Conservation (phyloP, 1,284 basidiomycete genomes). For the Boletus mariae region DNA sequence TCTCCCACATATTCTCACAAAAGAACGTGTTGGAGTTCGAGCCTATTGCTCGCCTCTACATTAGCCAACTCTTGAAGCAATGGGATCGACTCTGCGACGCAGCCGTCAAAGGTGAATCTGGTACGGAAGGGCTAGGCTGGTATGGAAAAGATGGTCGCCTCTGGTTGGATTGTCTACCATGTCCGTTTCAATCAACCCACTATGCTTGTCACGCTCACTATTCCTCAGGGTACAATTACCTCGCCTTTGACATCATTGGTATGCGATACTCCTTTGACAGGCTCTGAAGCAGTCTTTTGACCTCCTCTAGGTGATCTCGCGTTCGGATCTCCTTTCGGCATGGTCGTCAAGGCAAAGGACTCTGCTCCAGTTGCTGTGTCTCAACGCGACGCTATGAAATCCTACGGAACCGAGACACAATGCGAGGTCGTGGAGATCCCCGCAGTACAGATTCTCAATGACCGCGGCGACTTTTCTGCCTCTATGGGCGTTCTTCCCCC, state of each 20-base stretch:
- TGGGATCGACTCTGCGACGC: slow-evolving; percentile 74
- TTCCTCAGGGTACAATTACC: slow-evolving; percentile 63
- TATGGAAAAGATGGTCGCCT: slow-evolving; percentile 55
- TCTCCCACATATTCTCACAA: slow-evolving; percentile 84
- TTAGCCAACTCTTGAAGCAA: slow-evolving; percentile 61
- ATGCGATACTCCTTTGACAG: neutral
- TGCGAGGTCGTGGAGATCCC: slow-evolving; percentile 61
- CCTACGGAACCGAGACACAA: slow-evolving; percentile 47
- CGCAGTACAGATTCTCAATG: slow-evolving; percentile 85
- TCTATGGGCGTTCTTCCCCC: slow-evolving; percentile 79
- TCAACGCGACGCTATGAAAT: slow-evolving; percentile 49
- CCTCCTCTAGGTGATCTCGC: slow-evolving; percentile 61
- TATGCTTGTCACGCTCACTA: neutral
- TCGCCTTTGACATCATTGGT: slow-evolving; percentile 87
- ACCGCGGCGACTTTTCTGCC: slow-evolving; percentile 84
- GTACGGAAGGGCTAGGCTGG: slow-evolving; percentile 68
- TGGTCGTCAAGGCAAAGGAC: slow-evolving; percentile 77
- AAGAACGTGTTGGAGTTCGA: slow-evolving; percentile 83
- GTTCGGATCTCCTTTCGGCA: slow-evolving; percentile 86
- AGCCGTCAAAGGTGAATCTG: slow-evolving; percentile 52
- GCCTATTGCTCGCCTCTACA: slow-evolving; percentile 66
- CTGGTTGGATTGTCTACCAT: slow-evolving; percentile 74
- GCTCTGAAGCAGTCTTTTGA: slow-evolving; percentile 5
- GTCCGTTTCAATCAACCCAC: slow-evolving; percentile 36
- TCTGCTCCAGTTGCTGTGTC: slow-evolving; percentile 60